These are phyloP conservation scores for Pestalotiopsis sp. DNA, from an alignment of 2,329 filamentous ascomycete species.

Conservation along the genomic window DNA sequence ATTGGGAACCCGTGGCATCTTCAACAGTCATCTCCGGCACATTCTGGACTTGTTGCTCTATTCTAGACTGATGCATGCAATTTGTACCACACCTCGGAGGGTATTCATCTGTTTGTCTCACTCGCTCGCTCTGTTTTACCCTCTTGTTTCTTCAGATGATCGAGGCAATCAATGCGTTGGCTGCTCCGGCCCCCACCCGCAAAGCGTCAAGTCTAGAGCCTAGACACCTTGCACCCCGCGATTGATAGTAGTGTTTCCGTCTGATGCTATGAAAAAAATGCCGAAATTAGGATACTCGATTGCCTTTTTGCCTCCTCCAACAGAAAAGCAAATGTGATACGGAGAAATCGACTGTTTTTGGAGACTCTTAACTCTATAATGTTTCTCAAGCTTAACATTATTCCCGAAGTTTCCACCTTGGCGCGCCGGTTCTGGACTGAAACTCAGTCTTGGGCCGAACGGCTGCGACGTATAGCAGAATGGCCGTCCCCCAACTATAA, in stretches of 20 bases:
- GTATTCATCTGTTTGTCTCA: neutral
- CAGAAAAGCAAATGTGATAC: neutral
- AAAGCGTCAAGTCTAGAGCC: neutral
- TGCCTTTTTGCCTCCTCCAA: neutral
- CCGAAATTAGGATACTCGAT: neutral
- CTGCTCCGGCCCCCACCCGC: neutral
- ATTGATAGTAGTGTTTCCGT: neutral
- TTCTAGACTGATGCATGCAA: neutral
- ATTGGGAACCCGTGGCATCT: neutral
- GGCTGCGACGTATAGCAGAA: neutral
- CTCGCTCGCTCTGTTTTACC: neutral
- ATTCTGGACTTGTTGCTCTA: neutral
- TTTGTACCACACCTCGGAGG: neutral
- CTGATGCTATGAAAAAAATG: neutral
- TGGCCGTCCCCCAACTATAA: neutral
- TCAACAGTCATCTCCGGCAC: neutral
- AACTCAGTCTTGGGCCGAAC: neutral
- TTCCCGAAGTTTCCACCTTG: conserved; percentile 6
- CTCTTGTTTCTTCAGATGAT: neutral
- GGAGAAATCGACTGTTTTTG: neutral
- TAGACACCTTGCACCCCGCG: neutral
- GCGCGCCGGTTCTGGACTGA: conserved; percentile 1
- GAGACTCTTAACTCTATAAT: neutral
- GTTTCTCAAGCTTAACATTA: neutral
- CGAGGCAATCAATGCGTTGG: neutral